Evolutionary conservation across 148 eudicot species (phyloP).

Genomic region (Pharnaceum exiguum): DNA sequence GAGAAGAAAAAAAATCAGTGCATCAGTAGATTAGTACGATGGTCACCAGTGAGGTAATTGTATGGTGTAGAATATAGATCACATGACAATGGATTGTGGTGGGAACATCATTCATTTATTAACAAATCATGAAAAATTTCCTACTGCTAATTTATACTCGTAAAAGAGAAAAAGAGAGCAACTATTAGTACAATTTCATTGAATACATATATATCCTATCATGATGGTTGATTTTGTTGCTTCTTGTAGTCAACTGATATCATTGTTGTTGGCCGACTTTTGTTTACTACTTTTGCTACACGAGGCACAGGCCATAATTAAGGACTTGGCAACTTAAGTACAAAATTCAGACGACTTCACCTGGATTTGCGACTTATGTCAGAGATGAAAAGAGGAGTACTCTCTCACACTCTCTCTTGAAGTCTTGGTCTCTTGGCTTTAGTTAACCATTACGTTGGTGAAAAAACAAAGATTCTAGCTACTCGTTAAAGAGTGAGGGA

Average conservation of each 20-base stretch:
- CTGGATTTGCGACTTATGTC: constrained; percentile 1
- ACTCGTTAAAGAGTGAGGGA: neutral
- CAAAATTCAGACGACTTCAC: constrained; percentile 2
- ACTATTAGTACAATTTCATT: neutral
- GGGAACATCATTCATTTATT: too few species aligned
- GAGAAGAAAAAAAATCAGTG: too few species aligned
- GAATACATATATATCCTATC: neutral
- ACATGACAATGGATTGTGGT: too few species aligned
- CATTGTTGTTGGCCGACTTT: constrained; percentile 38
- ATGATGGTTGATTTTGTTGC: neutral
- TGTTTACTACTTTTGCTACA: constrained; percentile 13
- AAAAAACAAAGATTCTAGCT: too few species aligned
- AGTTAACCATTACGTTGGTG: neutral
- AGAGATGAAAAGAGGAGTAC: neutral
- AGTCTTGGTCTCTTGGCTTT: neutral
- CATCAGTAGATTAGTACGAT: too few species aligned
- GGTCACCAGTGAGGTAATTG: too few species aligned
- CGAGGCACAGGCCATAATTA: constrained; percentile 20
- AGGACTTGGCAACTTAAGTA: constrained; percentile 20
- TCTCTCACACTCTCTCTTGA: neutral
- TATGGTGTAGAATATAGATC: too few species aligned
- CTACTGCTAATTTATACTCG: too few species aligned
- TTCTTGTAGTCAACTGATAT: constrained; percentile 17
- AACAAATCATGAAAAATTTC: too few species aligned
- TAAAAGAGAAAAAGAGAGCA: neutral